These are phyloP conservation scores for Talaromyces piceae DNA, from an alignment of 2,329 filamentous ascomycete species.

Conservation along the genomic window DNA sequence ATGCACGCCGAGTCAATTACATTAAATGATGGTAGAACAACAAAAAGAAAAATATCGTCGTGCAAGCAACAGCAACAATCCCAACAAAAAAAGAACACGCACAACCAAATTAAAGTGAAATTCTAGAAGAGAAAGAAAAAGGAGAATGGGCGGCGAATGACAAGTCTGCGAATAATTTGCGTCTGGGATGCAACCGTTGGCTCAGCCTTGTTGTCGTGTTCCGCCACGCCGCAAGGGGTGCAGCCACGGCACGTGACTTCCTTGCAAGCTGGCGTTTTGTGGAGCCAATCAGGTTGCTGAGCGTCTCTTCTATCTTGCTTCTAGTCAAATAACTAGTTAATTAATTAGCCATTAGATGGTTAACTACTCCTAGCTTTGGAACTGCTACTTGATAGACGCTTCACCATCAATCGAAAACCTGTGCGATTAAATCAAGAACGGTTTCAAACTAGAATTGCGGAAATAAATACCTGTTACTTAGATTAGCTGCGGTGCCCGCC, in stretches of 20 bases:
- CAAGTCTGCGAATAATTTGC: background rate
- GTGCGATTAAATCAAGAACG: too few relatives aligned
- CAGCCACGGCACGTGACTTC: background rate
- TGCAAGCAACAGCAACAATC: background rate
- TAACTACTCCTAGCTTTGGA: too few relatives aligned
- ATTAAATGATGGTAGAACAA: background rate
- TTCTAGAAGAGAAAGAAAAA: background rate
- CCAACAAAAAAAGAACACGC: background rate
- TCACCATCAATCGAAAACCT: too few relatives aligned
- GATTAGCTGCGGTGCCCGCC: too few relatives aligned
- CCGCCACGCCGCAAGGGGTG: background rate
- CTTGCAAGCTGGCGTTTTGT: background rate
- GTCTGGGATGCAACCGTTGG: background rate
- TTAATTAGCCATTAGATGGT: too few relatives aligned
- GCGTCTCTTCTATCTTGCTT: background rate
- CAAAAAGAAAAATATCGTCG: background rate
- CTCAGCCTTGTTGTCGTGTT: background rate
- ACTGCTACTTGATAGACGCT: too few relatives aligned
- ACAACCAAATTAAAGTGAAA: background rate
- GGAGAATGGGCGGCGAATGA: background rate
- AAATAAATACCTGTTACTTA: too few relatives aligned
- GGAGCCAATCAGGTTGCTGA: background rate
- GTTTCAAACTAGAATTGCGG: too few relatives aligned
- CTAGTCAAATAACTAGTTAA: too few relatives aligned
- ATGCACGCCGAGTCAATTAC: background rate